These are phyloP conservation scores for Shiraia sp. DNA, from an alignment of 2,329 filamentous ascomycete species.

Conservation along the genomic window DNA sequence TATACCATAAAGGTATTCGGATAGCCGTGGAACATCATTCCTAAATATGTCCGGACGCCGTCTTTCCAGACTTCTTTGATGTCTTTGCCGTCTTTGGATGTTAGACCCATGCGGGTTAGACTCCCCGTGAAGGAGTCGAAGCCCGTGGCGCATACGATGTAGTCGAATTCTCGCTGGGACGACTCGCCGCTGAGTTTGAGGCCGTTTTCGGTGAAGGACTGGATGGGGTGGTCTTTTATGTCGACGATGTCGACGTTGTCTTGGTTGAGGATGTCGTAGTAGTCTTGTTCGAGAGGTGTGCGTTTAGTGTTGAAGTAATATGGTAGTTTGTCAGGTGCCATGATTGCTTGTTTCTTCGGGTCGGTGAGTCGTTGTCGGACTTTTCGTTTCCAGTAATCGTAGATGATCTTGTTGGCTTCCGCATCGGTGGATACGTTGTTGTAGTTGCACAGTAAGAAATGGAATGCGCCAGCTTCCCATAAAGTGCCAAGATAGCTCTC, in stretches of 20 bases:
- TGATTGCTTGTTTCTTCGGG: conserved; percentile 43
- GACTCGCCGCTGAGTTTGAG: conserved; percentile 53
- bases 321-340: conserved; percentile 46
- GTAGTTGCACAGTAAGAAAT: conserved; percentile 40
- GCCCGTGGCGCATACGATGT: conserved; percentile 54
- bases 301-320: conserved; percentile 50
- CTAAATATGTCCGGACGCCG: conserved; percentile 44
- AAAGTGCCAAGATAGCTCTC: conserved; percentile 15
- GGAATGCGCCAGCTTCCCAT: conserved; percentile 47
- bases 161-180: conserved; percentile 57
- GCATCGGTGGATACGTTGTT: conserved; percentile 38
- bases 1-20: conserved; percentile 48
- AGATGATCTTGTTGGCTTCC: conserved; percentile 46
- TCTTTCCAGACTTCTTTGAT: conserved; percentile 45
- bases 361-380: conserved; percentile 44
- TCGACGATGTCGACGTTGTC: conserved; percentile 55
- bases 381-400: conserved; percentile 55
- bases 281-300: conserved; percentile 42
- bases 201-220: conserved; percentile 53
- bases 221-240: conserved; percentile 45
- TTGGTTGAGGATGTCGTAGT: conserved; percentile 46
- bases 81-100: conserved; percentile 35
- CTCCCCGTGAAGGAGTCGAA: conserved; percentile 48
- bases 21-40: conserved; percentile 44
- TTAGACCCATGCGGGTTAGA: conserved; percentile 38